Evolutionary conservation across 257 asterid species (phyloP).

Genomic region (Salvia hispanica): DNA sequence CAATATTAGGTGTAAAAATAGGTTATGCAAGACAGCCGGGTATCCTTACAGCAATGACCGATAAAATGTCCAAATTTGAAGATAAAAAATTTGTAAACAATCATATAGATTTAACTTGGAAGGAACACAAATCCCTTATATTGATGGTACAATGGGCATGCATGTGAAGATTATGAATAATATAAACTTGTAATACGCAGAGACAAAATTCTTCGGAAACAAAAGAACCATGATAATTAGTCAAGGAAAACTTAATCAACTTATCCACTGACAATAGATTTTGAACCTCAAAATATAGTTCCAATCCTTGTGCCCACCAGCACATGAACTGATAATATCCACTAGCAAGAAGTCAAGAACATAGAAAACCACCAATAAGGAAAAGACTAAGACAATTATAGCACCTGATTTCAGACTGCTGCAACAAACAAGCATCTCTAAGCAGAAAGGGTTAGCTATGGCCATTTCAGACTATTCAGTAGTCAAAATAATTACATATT

Average conservation of each 20-base stretch:
- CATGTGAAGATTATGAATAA: neutral
- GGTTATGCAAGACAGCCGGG: slow-evolving; percentile 5
- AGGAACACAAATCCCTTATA: neutral
- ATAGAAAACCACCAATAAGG: neutral
- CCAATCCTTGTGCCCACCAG: neutral
- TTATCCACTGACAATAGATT: neutral
- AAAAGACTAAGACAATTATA: neutral
- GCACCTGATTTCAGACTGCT: slow-evolving; percentile 5
- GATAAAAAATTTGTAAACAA: neutral
- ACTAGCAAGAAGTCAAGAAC: slow-evolving; percentile 18
- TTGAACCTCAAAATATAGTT: neutral
- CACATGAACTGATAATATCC: neutral
- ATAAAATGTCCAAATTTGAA: neutral
- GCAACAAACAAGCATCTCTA: slow-evolving; percentile 6
- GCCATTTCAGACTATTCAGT: neutral
- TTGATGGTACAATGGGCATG: neutral
- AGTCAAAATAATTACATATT: neutral
- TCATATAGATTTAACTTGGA: neutral
- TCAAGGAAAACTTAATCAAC: slow-evolving; percentile 14
- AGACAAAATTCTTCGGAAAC: neutral
- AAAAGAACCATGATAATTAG: neutral
- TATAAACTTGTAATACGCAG: neutral
- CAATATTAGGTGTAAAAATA: neutral
- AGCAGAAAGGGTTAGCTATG: neutral
- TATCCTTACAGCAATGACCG: neutral